Conservation (phyloP, 768 basidiomycete species). For the Sporobolomyces pararoseus region DNA sequence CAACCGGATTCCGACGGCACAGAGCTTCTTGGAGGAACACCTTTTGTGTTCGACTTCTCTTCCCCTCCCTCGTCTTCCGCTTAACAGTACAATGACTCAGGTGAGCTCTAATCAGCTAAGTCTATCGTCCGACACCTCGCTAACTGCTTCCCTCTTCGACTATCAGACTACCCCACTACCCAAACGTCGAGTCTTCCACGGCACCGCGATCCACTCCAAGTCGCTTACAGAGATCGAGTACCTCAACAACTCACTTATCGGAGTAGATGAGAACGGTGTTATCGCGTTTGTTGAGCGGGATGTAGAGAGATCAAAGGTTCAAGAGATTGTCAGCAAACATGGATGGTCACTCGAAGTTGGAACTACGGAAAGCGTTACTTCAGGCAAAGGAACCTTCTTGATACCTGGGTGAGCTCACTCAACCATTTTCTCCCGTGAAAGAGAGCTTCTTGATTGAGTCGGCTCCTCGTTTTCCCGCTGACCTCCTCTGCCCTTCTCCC, state of each 20-base stretch:
- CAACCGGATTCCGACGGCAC: too few relatives aligned
- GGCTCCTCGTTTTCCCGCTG: too few relatives aligned
- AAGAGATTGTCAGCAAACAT: not conserved
- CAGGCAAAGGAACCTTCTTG: constrained; percentile 39
- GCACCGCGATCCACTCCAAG: constrained; percentile 37
- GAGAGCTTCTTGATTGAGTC: too few relatives aligned
- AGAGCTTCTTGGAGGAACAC: too few relatives aligned
- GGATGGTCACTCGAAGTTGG: constrained; percentile 7
- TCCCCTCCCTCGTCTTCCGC: too few relatives aligned
- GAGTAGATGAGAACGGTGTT: constrained; percentile 41
- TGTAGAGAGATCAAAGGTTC: constrained; percentile 16
- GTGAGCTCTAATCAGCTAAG: too few relatives aligned
- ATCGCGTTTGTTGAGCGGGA: constrained; percentile 43
- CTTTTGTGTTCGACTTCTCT: too few relatives aligned
- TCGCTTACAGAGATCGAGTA: constrained; percentile 42
- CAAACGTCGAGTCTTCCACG: constrained; percentile 37
- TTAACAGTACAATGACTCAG: too few relatives aligned
- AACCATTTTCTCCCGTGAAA: too few relatives aligned
- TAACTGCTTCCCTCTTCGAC: not conserved
- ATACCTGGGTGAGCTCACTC: constrained; percentile 39
- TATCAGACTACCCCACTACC: constrained; percentile 8
- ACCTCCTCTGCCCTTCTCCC: not conserved
- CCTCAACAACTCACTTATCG: constrained; percentile 38
- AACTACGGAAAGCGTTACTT: not conserved
- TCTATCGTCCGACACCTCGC: too few relatives aligned